Evolutionary conservation across 345 rosid genomes (phyloP).

Genomic region (Camelina laxa): DNA sequence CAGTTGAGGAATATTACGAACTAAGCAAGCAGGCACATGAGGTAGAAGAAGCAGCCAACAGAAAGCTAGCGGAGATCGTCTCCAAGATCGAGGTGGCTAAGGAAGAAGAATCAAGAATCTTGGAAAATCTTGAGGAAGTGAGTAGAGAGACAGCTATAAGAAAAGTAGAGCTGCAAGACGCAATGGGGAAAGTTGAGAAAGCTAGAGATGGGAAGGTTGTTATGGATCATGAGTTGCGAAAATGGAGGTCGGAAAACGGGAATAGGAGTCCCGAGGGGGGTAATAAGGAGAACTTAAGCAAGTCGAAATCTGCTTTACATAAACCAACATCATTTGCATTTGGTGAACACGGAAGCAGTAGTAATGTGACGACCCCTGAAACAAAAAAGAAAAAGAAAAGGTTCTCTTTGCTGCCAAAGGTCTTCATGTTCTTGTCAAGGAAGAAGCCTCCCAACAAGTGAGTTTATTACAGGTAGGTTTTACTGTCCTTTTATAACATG

Average conservation of each 20-base stretch:
- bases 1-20: slow-evolving; percentile 84
- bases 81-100: slow-evolving; percentile 82
- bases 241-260: slow-evolving; percentile 87
- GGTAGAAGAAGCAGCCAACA: slow-evolving; percentile 80
- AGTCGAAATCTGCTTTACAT: slow-evolving; percentile 37
- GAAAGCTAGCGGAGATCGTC: slow-evolving; percentile 69
- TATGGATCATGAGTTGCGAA: slow-evolving; percentile 81
- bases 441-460: slow-evolving; percentile 61
- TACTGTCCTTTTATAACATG: neutral
- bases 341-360: slow-evolving; percentile 48
- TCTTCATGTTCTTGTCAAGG: slow-evolving; percentile 70
- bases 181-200: slow-evolving; percentile 76
- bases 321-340: slow-evolving; percentile 28
- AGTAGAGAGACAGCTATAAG: slow-evolving; percentile 60
- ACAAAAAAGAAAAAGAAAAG: slow-evolving; percentile 63
- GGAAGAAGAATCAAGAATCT: slow-evolving; percentile 65
- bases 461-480: slow-evolving; percentile 31
- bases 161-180: slow-evolving; percentile 62
- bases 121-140: slow-evolving; percentile 70
- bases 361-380: slow-evolving; percentile 46
- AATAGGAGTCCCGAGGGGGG: slow-evolving; percentile 51
- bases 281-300: slow-evolving; percentile 41
- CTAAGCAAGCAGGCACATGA: slow-evolving; percentile 84
- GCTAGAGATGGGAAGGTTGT: slow-evolving; percentile 88
- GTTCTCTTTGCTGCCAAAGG: slow-evolving; percentile 67